Evolutionary conservation across 1,139 yeast genomes (phyloP).

Genomic region (Saccharomyces hybrid): DNA sequence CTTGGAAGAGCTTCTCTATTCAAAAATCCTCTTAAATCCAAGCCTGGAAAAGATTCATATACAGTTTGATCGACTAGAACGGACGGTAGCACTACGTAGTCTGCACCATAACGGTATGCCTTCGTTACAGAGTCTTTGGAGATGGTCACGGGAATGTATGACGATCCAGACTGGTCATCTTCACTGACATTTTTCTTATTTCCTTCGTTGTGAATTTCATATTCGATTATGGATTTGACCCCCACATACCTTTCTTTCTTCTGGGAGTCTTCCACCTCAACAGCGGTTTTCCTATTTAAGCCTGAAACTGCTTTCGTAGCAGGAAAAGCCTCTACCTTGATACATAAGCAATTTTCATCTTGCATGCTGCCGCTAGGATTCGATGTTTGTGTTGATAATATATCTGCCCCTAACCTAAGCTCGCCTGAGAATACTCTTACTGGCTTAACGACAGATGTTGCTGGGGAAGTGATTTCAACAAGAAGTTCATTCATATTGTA

Average conservation of each 20-base stretch:
- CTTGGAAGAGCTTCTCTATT: slow-evolving; percentile 43
- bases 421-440: slow-evolving; percentile 35
- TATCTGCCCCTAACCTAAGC: slow-evolving; percentile 35
- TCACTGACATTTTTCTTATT: slow-evolving; percentile 15
- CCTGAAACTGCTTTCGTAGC: slow-evolving; percentile 46
- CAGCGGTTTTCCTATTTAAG: slow-evolving; percentile 33
- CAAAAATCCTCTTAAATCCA: slow-evolving; percentile 62
- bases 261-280: slow-evolving; percentile 14
- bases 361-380: slow-evolving; percentile 11
- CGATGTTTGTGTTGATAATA: slow-evolving; percentile 2
- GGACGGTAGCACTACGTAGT: slow-evolving; percentile 42
- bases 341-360: slow-evolving; percentile 30
- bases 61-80: slow-evolving; percentile 38
- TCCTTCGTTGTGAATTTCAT: slow-evolving; percentile 29
- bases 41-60: slow-evolving; percentile 41
- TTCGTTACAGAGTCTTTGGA: slow-evolving; percentile 32
- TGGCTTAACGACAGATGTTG: slow-evolving; percentile 31
- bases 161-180: slow-evolving; percentile 21
- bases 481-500: slow-evolving; percentile 18
- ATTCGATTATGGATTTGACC: slow-evolving; percentile 26
- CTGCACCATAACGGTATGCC: slow-evolving; percentile 68
- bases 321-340: slow-evolving; percentile 60
- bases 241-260: slow-evolving; percentile 22
- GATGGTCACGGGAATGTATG: slow-evolving; percentile 24
- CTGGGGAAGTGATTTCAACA: slow-evolving; percentile 16